These are phyloP conservation scores for Boletus tylopilopsis DNA, from an alignment of 768 basidiomycete genomes.

Conservation along the genomic window DNA sequence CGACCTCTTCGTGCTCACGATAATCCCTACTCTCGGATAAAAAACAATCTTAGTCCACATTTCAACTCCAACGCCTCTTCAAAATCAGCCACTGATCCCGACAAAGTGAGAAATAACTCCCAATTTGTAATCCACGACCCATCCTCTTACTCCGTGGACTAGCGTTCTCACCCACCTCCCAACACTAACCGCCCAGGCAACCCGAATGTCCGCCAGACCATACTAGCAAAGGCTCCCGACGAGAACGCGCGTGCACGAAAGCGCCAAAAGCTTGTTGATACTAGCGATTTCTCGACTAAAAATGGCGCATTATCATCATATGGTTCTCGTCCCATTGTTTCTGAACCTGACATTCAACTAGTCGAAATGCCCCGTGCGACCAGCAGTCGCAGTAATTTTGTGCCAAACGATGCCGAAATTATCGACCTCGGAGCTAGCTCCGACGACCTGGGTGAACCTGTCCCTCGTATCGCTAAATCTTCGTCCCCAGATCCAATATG, in stretches of 20 bases:
- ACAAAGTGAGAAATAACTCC: too few relatives aligned
- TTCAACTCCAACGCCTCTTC: too few relatives aligned
- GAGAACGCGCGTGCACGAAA: constrained; percentile 13
- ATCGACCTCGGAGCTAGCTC: constrained; percentile 15
- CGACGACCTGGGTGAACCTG: constrained; percentile 23
- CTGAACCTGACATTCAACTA: constrained; percentile 24
- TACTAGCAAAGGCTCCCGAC: constrained; percentile 13
- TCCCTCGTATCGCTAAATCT: constrained; percentile 9
- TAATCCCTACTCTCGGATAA: constrained; percentile 9
- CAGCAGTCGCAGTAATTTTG: not conserved
- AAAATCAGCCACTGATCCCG: too few relatives aligned
- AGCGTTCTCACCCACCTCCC: too few relatives aligned
- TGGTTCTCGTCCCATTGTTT: not conserved
- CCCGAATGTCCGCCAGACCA: constrained; percentile 18
- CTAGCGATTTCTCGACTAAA: not conserved
- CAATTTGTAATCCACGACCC: too few relatives aligned
- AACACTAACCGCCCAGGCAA: too few relatives aligned
- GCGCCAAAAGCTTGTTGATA: constrained; percentile 24
- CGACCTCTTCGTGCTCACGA: constrained; percentile 4
- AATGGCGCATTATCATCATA: not conserved
- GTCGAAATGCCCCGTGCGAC: constrained; percentile 2
- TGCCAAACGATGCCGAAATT: constrained; percentile 16
- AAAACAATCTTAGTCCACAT: constrained; percentile 1
- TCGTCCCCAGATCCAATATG: constrained; percentile 28
- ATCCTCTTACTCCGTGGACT: too few relatives aligned